phyloP scores from a whole-genome alignment of 2,329 filamentous ascomycete species.

The Thermomyces lanuginosus region DNA sequence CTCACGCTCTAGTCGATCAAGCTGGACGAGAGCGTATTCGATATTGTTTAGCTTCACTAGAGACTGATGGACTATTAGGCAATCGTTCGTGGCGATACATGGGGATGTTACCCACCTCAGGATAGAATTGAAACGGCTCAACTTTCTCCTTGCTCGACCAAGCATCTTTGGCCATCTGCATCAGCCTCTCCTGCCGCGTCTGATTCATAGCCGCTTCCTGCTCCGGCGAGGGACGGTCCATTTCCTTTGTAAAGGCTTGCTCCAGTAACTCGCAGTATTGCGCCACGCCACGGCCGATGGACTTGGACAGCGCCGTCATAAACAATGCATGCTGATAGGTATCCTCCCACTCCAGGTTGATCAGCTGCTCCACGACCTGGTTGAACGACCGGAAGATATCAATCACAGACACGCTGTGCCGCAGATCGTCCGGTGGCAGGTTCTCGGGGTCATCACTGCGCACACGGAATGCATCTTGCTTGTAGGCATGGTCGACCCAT shows the following conservation, averaged over 20 bases:
- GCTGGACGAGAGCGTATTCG: constrained; percentile 79
- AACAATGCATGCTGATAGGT: constrained; percentile 89
- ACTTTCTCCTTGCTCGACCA: constrained; percentile 85
- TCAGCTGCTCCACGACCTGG: constrained; percentile 74
- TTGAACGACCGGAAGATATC: constrained; percentile 92
- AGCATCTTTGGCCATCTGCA: constrained; percentile 84
- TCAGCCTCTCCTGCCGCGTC: constrained; percentile 78
- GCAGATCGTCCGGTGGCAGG: constrained; percentile 57
- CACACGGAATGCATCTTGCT: constrained; percentile 73
- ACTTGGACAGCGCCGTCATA: constrained; percentile 82
- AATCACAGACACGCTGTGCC: constrained; percentile 83
- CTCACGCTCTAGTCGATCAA: constrained; percentile 75
- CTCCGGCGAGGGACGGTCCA: constrained; percentile 80
- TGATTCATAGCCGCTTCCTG: constrained; percentile 64
- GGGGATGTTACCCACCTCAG: constrained; percentile 53
- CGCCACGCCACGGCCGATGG: constrained; percentile 65
- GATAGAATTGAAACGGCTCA: constrained; percentile 92
- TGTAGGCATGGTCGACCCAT: constrained; percentile 81
- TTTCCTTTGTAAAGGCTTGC: constrained; percentile 69
- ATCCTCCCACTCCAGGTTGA: constrained; percentile 78
- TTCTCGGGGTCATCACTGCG: constrained; percentile 47
- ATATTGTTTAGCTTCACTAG: constrained; percentile 97
- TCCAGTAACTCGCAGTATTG: constrained; percentile 87
- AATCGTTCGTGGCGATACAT: no score
- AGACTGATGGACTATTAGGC: no score